A percentile compares a stretch with the other conserved stretches of the same genome.
phyloP scores from a whole-genome alignment of 129 eudicot species.

The Kitagawia praeruptora region DNA sequence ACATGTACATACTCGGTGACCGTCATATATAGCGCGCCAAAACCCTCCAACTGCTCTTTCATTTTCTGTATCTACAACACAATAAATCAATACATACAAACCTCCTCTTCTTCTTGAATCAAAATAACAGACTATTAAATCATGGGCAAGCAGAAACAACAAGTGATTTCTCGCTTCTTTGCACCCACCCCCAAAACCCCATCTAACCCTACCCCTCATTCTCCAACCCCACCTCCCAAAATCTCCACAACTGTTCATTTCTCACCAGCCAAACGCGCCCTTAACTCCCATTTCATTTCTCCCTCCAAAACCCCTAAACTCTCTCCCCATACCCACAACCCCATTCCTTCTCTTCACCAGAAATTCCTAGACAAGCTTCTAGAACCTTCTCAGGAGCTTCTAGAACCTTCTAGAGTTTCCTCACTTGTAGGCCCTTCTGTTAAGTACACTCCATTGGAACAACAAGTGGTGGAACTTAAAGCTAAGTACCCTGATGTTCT shows the following conservation, averaged over 20 bases:
- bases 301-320: slow-evolving; percentile 37
- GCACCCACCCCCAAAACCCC: slow-evolving; percentile 59
- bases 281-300: slow-evolving; percentile 41
- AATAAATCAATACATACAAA: background rate
- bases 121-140: background rate
- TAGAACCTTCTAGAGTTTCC: slow-evolving; percentile 20
- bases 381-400: slow-evolving; percentile 43
- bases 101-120: background rate
- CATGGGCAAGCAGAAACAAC: slow-evolving; percentile 89
- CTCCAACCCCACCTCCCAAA: slow-evolving; percentile 36
- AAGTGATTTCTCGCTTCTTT: slow-evolving; percentile 85
- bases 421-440: slow-evolving; percentile 7
- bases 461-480: slow-evolving; percentile 81
- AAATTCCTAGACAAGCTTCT: slow-evolving; percentile 65
- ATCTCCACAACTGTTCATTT: slow-evolving; percentile 64
- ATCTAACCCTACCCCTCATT: background rate
- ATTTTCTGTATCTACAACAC: background rate
- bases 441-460: slow-evolving; percentile 82
- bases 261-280: slow-evolving; percentile 76
- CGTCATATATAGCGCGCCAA: too few species aligned
- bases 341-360: slow-evolving; percentile 62
- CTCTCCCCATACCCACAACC: slow-evolving; percentile 31
- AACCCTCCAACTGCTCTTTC: background rate
- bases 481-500: slow-evolving; percentile 66
- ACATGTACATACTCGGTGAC: too few species aligned